Evolutionary conservation across 768 basidiomycete species (phyloP), one percentile per base, ranked within the genome.

Genomic region (Termitomyces sp.): DNA sequence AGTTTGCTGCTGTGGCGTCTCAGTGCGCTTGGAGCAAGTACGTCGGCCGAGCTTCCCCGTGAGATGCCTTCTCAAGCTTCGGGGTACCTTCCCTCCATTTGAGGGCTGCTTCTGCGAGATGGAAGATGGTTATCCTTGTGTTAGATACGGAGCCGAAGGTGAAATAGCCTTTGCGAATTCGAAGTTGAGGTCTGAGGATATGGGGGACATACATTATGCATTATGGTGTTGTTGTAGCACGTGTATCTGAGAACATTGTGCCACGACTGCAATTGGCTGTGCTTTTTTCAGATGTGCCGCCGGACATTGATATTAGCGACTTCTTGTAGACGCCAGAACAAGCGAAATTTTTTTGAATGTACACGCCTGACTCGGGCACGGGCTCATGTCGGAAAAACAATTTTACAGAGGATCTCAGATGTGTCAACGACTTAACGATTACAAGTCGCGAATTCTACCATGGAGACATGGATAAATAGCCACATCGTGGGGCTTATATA

Each of bases 51-150:
- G 29, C n/a, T 32, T 47, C 27, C 3, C 16, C 18, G 43, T 46
- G 27, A n/a, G 26, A 36, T 34, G 46, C 41, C 42, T 29, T 20
- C 16, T 29, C 37, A 37, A 48, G 24, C 18, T 47, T 48, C 14
- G 16, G 43, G 55, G 55, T 56, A 18, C 18, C 50, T 58, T 58
- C 50, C n/a, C 36, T 58, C 57, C 57, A 58, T 58, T 56, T 39
- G 42, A 58, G 56, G 56, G 56, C 39, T 18, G 49, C 32, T 52
- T 57, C 43, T 46, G 6, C n/a, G 27, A 22, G 12, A 57, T 42
- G 56, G 48, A 57, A 37, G 55, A n/a, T 31, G 3, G 9, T 5
- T 6, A 13, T 10, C 12, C 46, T 46, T n/a, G 18, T 46, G 27
- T 7, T 29, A 14, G 18, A n/a, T n/a, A 2, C n/a, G 42, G 53